Base-by-base conservation (phyloP, 1,284 basidiomycete genomes). In the Apiotrichum brassicae region DNA sequence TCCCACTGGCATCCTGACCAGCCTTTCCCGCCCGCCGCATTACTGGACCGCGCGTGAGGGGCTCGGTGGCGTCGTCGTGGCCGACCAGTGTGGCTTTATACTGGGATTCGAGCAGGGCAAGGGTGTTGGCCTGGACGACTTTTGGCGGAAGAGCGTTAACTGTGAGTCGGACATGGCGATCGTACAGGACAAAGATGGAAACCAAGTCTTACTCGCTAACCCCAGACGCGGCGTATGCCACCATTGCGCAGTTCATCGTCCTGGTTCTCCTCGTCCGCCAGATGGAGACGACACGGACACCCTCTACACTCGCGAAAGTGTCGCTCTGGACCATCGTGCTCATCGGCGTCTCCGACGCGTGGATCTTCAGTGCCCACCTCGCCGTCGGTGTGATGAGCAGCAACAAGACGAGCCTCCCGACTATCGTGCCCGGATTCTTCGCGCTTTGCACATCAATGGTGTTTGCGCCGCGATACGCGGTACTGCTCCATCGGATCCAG, bases 341-440 rank as follows among this genome's bases (percentile, higher is more conserved):
- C 13, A 86, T 90, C 68, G 79, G 83, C 9, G 79, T 84, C 3
- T 79, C 86, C 13, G 89, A 93, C 64, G 81, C 84, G 0, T 82
- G 89, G 42, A 82, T 86, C 1, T 91, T 91, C 64, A 84, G 85
- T 22, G 84, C 84, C 3, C 87, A 92, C 62, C 81, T 90, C 43
- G 89, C 87, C 0, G 83, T 92, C 51, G 86, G 85, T 3, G 83
- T 91, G 43, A 74, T 90, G 30, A 82, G 85, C 2, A 84, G 89
- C 53, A 87, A 87, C 40, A 76, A 82, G 41, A 81, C 87, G 3
- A 85, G 85, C 1, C 67, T 92, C 23, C 82, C 87, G 0, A 76
- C 90, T 25, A 78, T 91, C 33, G 85, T 85, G 0, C 87, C 88
- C 1, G 86, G 86, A 0, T 91, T 90, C 62, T 63, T 90, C 16